Evolutionary conservation across 768 basidiomycete species (phyloP), one percentile per base, ranked within the genome.

Genomic region (Mycena belliarum): DNA sequence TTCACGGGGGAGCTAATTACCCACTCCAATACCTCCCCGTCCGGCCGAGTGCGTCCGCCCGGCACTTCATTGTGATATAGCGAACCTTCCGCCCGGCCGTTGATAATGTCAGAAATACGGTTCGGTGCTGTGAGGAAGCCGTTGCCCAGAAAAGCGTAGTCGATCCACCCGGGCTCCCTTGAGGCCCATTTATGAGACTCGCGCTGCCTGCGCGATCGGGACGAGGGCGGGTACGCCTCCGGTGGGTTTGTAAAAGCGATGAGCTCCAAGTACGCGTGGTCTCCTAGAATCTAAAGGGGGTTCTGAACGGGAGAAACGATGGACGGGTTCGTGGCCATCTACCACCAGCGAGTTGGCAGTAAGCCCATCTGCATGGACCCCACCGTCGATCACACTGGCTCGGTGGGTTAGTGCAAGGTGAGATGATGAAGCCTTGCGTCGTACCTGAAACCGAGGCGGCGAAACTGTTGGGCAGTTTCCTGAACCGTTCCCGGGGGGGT

Each of bases 261-360:
- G 29, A 91, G 79, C 66, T 91, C 89, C 44, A 91, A 73, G 67
- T 90, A 91, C 16, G 74, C 73, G 15, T 82, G 81, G 55, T 88
- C 86, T 26, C 69, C 68, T 23, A 89, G 69, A 41, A 85, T 67
- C 83, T 85, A 60, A 14, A 23, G 18, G 24, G 23, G 42, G 15
- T 32, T 21, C 20, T 33, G 35, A 49, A 25, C 37, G 41, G 25
- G 5, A 40, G 43, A 20, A 14, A 55, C 49, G 43, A 18, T 38
- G 24, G 20, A n/a, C 12, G 43, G 23, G 21, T 18, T n/a, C 6
- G 20, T 9, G 24, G 14, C 6, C 8, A 40, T 76, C 45, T 70
- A 86, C 85, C 43, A 89, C 79, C 35, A 91, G 81, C 2, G 82
- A 81, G 66, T 89, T 91, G 18, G 74, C 80, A 6, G 89, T 83